phyloP scores from a whole-genome alignment of 768 basidiomycete species.

The Xerocomellus chrysenteron region DNA sequence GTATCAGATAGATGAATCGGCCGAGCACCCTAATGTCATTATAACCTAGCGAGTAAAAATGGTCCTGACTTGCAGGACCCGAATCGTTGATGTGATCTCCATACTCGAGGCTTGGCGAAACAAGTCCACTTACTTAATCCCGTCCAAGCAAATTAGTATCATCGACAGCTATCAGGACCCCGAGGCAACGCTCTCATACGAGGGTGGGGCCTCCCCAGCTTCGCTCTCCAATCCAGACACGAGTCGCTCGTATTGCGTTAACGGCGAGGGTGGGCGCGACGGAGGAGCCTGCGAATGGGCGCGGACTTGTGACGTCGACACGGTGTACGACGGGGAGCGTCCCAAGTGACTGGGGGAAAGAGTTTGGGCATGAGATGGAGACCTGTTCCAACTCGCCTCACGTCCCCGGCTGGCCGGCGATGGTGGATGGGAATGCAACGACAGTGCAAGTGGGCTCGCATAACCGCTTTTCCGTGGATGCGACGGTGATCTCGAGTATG shows the following conservation, averaged over 20 bases:
- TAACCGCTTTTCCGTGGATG: background rate
- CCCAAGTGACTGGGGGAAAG: background rate
- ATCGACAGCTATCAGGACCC: background rate
- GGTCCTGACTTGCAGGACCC: background rate
- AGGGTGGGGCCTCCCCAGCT: conserved; percentile 80
- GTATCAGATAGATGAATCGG: background rate
- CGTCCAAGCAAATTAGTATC: background rate
- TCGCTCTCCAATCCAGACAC: conserved; percentile 85
- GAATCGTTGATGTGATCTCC: background rate
- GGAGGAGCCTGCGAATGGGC: background rate
- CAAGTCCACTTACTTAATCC: too few species aligned
- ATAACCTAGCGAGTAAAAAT: background rate
- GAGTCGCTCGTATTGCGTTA: conserved; percentile 71
- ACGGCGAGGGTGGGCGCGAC: conserved; percentile 21
- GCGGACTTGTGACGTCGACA: background rate
- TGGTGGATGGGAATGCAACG: background rate
- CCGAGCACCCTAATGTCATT: background rate
- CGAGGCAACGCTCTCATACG: conserved; percentile 31
- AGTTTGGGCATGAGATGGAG: background rate
- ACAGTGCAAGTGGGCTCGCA: background rate
- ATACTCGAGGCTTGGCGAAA: too few species aligned
- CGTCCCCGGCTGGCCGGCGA: background rate
- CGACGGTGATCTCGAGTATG: conserved; percentile 2
- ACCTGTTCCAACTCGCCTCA: background rate
- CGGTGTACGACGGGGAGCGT: background rate